phyloP scores from a whole-genome alignment of 2,329 filamentous ascomycete genomes.

The Neofusicoccum ribis region DNA sequence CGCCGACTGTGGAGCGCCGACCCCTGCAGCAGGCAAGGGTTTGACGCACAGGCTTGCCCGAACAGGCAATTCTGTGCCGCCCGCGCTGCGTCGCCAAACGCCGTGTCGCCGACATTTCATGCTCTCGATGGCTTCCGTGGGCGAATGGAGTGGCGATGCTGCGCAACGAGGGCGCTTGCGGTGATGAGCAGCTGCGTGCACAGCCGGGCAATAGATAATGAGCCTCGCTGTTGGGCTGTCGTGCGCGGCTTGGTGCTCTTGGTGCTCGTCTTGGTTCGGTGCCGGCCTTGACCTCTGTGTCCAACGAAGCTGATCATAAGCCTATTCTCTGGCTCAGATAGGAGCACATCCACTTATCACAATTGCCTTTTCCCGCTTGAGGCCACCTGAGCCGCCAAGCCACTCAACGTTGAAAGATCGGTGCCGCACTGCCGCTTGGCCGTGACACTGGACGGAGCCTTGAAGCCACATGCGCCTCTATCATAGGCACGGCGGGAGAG shows the following conservation, averaged over 20 bases:
- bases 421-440: no score
- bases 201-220: neutral
- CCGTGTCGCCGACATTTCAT: neutral
- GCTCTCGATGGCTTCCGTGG: neutral
- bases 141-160: neutral
- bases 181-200: neutral
- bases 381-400: no score
- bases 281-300: no score
- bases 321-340: no score
- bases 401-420: no score
- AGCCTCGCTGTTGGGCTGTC: neutral
- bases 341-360: no score
- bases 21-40: neutral
- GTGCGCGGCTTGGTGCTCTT: no score
- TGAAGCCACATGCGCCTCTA: neutral
- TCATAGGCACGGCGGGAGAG: neutral
- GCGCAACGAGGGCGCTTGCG: no score
- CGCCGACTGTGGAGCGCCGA: neutral
- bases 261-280: no score
- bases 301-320: no score
- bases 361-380: no score
- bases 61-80: conserved; percentile 4
- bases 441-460: no score
- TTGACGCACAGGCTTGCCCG: neutral
- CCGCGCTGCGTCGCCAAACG: neutral